phyloP scores from a whole-genome alignment of 2,329 filamentous ascomycete genomes.

The Capronia americana region DNA sequence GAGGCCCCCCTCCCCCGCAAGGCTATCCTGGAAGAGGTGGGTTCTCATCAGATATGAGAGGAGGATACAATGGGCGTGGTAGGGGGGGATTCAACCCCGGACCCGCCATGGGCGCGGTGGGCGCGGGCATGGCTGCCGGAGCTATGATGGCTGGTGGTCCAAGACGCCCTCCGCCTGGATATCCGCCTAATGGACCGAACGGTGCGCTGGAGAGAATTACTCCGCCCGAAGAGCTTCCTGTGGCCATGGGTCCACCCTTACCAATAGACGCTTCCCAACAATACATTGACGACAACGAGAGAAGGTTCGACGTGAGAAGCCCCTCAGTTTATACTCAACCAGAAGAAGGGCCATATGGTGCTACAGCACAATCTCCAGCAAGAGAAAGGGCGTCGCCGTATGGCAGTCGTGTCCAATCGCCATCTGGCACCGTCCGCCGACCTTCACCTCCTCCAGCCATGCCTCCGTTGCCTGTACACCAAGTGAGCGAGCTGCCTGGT shows the following conservation, averaged over 20 bases:
- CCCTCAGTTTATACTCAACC: constrained; percentile 34
- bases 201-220: constrained; percentile 50
- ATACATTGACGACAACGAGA: constrained; percentile 38
- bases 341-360: constrained; percentile 63
- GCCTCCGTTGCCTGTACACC: constrained; percentile 61
- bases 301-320: constrained; percentile 41
- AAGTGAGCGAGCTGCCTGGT: constrained; percentile 25
- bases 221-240: constrained; percentile 44
- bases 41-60: constrained; percentile 43
- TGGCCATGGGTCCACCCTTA: constrained; percentile 25
- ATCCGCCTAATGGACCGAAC: constrained; percentile 50
- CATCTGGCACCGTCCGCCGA: constrained; percentile 58
- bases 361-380: constrained; percentile 54
- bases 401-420: constrained; percentile 37
- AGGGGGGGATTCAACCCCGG: constrained; percentile 37
- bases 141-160: constrained; percentile 48
- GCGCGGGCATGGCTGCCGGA: constrained; percentile 53
- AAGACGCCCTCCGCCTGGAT: constrained; percentile 57
- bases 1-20: constrained; percentile 45
- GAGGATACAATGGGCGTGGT: constrained; percentile 41
- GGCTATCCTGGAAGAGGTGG: constrained; percentile 53
- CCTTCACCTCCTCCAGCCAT: constrained; percentile 62
- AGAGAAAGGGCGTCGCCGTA: constrained; percentile 40
- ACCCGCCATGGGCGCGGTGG: constrained; percentile 41
- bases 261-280: constrained; percentile 27